Base-by-base conservation (phyloP, 306 rosid genomes). In the Neltuma alba region DNA sequence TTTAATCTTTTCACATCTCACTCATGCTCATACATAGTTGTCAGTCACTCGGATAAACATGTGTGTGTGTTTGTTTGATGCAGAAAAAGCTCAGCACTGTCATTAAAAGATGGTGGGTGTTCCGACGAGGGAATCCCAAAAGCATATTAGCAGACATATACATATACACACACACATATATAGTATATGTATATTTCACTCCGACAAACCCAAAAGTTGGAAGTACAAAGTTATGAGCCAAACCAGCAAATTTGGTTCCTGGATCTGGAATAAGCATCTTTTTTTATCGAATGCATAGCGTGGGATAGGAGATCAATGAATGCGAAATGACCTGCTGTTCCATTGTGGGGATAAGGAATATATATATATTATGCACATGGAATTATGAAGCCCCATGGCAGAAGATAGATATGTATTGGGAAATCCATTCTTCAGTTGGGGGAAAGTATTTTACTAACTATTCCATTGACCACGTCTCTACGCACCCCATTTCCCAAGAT, bases 361-460 rank as follows among this genome's bases (percentile, higher is more conserved):
- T 60, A 77, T 38, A 6, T 36, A 20, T 37, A 2, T 64, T 52
- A 57, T 81, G 83, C 83, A 81, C 88, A 74, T 85, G 78, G 62
- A 81, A 77, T 81, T 61, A 85, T 71, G 55, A 75, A 50, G 44
- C 13, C 9, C 81, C 45, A 74, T 30, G 68, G 60, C 76, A 28
- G n/a, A 27, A 41, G 30, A 73, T 72, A 86, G 31, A 74, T 40
- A 36, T 77, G 79, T 79, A 71, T 90, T 84, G 87, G 88, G 86
- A 90, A 86, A 85, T 86, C 85, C 30, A 68, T 28, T 33, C 11
- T 79, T 54, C 62, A 74, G n/a, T 48, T 62, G 12, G 70, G 65
- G 28, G 63, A 62, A 78, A 63, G 42, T 67, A 82, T 62, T 73
- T 38, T 50, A 25, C 75, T 60, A 62, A 76, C 64, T 74, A 37